Base-by-base conservation (phyloP, 2,329 filamentous ascomycete genomes). In the Botrytis hyacinthi region DNA sequence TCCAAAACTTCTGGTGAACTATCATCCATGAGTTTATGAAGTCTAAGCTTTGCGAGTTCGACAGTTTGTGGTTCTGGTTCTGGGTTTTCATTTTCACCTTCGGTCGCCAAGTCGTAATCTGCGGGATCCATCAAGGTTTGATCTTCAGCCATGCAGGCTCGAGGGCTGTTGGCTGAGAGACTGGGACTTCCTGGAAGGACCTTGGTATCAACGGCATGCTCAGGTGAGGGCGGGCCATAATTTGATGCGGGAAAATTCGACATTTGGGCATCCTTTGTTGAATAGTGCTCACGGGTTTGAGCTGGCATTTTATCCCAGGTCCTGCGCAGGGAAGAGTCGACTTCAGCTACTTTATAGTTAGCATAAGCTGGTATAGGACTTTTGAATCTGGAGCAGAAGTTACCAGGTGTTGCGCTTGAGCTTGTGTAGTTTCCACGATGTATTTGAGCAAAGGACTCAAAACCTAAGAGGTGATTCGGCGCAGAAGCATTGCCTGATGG, bases 1-100 rank as follows among this genome's bases (percentile, higher is more conserved):
- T 82, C 79, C 2, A 82, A 77, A 2, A 72, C 73, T 18, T 76
- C 75, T 3, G 76, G 73, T 12, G 76, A 75, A 29, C 70, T 74
- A 8, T 76, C 75, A 37, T 73, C 70, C 9, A 76, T 73, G 16
- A 81, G 66, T 29, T 76, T 75, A 51, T 79, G 76, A 8, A 81
- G 69, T 35, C 72, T 73, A 35, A 37, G 46, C 35, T 59, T 65
- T 26, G 48, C 46, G 59, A 57, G 35, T 57, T 60, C n/a, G 18
- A 32, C 37, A 37, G 37, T 42, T 20, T 32, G 22, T 46, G 35
- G 60, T 20, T 42, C 60, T 66, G 35, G 35, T 46, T 73, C 57
- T n/a, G 59, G 61, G 20, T 14, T 48, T 44, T 18, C 26, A 46
- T 66, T 51, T 51, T 73, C 60, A 35, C 16, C 14, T n/a, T n/a